Evolutionary conservation across 2,329 filamentous ascomycete species (phyloP).

Genomic region (Fusarium hainanense): DNA sequence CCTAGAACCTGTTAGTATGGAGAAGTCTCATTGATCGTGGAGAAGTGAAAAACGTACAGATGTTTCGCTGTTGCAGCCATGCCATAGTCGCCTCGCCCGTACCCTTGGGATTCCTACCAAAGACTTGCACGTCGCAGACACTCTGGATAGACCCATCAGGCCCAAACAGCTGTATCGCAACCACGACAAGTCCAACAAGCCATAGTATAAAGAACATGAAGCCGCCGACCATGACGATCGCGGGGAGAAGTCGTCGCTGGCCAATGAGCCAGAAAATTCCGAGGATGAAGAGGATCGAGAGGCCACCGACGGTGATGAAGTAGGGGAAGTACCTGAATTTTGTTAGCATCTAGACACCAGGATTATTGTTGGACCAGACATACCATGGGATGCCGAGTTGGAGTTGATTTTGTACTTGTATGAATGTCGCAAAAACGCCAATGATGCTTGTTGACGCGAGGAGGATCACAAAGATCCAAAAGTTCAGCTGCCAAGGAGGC

Average conservation of each 20-base stretch:
- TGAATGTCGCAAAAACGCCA: constrained; percentile 70
- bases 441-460: constrained; percentile 68
- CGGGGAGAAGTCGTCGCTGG: constrained; percentile 68
- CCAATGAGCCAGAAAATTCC: constrained; percentile 72
- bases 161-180: constrained; percentile 72
- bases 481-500: constrained; percentile 73
- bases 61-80: constrained; percentile 71
- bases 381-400: constrained; percentile 69
- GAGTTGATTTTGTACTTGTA: constrained; percentile 68
- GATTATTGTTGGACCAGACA: constrained; percentile 32
- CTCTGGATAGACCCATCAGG: constrained; percentile 67
- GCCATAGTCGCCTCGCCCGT: constrained; percentile 67
- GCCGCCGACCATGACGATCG: constrained; percentile 71
- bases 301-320: constrained; percentile 67
- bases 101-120: constrained; percentile 61
- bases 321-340: constrained; percentile 72
- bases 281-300: constrained; percentile 74
- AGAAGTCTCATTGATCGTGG: neutral
- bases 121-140: constrained; percentile 70
- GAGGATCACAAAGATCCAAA: constrained; percentile 75
- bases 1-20: constrained; percentile 52
- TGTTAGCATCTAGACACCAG: neutral
- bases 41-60: constrained; percentile 61
- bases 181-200: constrained; percentile 72
- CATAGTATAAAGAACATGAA: constrained; percentile 76